Conservation (phyloP, 768 basidiomycete genomes). For the Leccinum boreale region DNA sequence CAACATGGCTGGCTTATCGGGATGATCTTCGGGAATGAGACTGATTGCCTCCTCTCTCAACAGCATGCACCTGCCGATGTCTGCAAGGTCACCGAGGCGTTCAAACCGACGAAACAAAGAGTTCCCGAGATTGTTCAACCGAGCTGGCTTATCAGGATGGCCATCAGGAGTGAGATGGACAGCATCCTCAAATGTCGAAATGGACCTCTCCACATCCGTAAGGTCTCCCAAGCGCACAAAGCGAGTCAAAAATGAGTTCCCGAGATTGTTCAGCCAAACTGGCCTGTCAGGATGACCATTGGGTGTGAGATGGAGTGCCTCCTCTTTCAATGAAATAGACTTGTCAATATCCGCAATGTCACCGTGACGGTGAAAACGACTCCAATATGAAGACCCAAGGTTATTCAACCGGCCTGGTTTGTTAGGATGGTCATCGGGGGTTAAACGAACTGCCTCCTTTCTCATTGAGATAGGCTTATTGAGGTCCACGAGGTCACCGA, state of each 20-base stretch:
- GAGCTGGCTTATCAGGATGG: background rate
- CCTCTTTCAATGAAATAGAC: background rate
- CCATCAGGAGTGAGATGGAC: background rate
- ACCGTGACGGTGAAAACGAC: background rate
- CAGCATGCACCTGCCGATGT: background rate
- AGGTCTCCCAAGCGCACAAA: background rate
- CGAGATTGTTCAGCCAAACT: background rate
- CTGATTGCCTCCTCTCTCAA: background rate
- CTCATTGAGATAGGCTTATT: background rate
- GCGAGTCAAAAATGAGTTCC: background rate
- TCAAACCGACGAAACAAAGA: background rate
- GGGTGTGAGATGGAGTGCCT: background rate
- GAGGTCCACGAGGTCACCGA: background rate
- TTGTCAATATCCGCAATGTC: background rate
- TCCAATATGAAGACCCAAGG: background rate
- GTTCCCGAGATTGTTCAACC: background rate
- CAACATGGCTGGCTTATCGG: background rate
- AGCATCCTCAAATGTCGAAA: background rate
- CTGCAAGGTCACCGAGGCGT: background rate
- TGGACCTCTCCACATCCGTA: background rate
- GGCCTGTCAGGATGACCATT: background rate
- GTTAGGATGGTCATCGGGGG: background rate
- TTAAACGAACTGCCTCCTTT: background rate
- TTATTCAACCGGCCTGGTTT: background rate
- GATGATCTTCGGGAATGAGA: background rate